These are phyloP conservation scores for Calonectria hawksworthii DNA, from an alignment of 2,329 filamentous ascomycete genomes.

Conservation along the genomic window DNA sequence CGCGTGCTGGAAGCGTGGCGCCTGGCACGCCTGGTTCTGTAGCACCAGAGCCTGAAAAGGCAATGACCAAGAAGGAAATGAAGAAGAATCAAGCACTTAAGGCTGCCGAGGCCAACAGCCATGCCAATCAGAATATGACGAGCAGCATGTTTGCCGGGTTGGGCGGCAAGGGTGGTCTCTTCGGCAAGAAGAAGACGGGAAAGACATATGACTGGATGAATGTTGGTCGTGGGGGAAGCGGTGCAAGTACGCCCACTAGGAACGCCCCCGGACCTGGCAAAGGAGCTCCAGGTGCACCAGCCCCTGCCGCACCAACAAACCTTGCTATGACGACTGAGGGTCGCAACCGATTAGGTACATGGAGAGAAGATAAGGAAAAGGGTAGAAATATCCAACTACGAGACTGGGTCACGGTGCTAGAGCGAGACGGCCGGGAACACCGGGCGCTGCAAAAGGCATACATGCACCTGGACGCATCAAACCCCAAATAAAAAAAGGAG, in stretches of 20 bases:
- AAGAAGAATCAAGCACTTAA: slow-evolving; percentile 83
- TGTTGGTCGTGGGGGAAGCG: slow-evolving; percentile 63
- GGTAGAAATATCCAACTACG: slow-evolving; percentile 86
- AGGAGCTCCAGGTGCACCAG: slow-evolving; percentile 47
- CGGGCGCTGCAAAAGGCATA: slow-evolving; percentile 73
- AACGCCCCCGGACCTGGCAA: slow-evolving; percentile 51
- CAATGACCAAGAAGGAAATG: slow-evolving; percentile 87
- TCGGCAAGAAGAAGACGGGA: slow-evolving; percentile 71
- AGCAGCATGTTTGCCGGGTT: slow-evolving; percentile 79
- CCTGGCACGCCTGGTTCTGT: slow-evolving; percentile 73
- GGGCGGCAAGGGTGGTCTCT: slow-evolving; percentile 70
- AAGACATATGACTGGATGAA: slow-evolving; percentile 86
- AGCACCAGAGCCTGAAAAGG: slow-evolving; percentile 76
- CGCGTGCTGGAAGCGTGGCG: slow-evolving; percentile 69
- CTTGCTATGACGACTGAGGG: slow-evolving; percentile 68
- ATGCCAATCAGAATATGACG: slow-evolving; percentile 86
- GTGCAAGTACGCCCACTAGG: slow-evolving; percentile 65
- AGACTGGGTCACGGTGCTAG: slow-evolving; percentile 84
- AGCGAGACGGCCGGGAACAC: slow-evolving; percentile 80
- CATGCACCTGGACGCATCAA: slow-evolving; percentile 64
- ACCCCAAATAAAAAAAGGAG: slow-evolving; percentile 53
- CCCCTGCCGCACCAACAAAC: slow-evolving; percentile 48
- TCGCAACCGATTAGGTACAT: slow-evolving; percentile 77
- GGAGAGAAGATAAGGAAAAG: slow-evolving; percentile 83
- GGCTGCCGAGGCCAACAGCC: slow-evolving; percentile 82